Conservation (phyloP, 805 yeast genomes). For the Wickerhamomyces rabaulensis region DNA sequence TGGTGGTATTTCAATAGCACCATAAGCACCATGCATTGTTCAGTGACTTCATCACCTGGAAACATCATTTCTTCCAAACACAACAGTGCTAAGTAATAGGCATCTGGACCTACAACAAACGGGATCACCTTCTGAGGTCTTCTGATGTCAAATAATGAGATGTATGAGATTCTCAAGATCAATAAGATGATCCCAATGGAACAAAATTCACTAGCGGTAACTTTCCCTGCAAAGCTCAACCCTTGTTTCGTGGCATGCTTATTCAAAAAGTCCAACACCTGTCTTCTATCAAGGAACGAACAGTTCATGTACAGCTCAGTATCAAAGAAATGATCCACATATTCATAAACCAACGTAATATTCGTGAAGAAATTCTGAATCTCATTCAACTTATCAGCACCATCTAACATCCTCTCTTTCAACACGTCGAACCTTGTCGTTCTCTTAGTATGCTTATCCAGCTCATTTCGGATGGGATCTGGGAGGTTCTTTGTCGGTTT, state of each 20-base stretch:
- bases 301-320: constrained; percentile 3
- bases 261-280: neutral
- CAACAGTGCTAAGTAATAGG: constrained; percentile 2
- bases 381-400: neutral
- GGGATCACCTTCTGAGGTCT: constrained; percentile 1
- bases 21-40: constrained; percentile 1
- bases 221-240: neutral
- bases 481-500: neutral
- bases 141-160: constrained; percentile 3
- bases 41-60: neutral
- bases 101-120: constrained; percentile 2
- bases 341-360: constrained; percentile 1
- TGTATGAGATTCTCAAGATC: constrained; percentile 5
- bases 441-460: constrained; percentile 1
- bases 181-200: neutral
- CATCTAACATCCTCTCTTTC: constrained; percentile 1
- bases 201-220: neutral
- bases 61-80: constrained; percentile 2
- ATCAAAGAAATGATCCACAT: constrained; percentile 6
- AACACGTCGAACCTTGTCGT: constrained; percentile 3
- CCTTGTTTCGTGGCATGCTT: neutral
- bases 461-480: neutral
- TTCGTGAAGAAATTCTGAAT: constrained; percentile 1
- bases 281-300: constrained; percentile 1
- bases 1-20: constrained; percentile 1